Percentiles rank a stretch among this genome's conserved stretches.
These are phyloP conservation scores for Auricularia cornea DNA, from an alignment of 768 basidiomycete genomes.

Conservation along the genomic window DNA sequence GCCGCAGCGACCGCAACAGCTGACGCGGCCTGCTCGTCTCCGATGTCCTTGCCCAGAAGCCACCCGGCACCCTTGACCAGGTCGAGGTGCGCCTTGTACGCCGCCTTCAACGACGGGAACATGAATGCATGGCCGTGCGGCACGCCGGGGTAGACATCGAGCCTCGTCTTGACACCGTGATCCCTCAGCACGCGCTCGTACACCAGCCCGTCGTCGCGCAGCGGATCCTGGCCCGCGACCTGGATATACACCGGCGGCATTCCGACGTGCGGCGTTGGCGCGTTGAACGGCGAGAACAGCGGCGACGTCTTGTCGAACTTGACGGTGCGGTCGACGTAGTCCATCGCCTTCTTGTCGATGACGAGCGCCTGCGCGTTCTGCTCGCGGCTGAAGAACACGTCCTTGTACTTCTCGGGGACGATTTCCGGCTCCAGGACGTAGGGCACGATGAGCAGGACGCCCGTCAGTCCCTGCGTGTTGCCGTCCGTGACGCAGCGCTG, in stretches of 20 bases:
- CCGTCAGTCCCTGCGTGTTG: conserved; percentile 14
- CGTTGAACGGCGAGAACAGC: conserved; percentile 12
- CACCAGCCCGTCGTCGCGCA: conserved; percentile 22
- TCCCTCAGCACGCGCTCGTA: conserved; percentile 19
- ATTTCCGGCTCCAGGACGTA: conserved; percentile 12
- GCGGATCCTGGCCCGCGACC: conserved; percentile 16
- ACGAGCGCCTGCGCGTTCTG: conserved; percentile 14
- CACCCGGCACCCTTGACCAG: conserved; percentile 13
- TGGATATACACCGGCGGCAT: conserved; percentile 19
- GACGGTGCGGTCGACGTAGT: not conserved
- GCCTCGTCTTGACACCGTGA: conserved; percentile 14
- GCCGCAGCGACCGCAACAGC: too few relatives aligned
- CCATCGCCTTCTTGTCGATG: conserved; percentile 3
- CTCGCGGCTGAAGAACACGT: conserved; percentile 15
- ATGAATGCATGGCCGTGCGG: conserved; percentile 14
- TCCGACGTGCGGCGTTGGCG: conserved; percentile 10
- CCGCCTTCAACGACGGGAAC: conserved; percentile 9
- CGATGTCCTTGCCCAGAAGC: conserved; percentile 9
- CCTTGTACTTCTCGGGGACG: conserved; percentile 15
- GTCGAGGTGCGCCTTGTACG: conserved; percentile 11
- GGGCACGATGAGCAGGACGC: conserved; percentile 17
- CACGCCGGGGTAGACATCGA: conserved; percentile 20
- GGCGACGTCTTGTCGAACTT: conserved; percentile 6
- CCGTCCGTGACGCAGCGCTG: too few relatives aligned
- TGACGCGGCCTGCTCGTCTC: too few relatives aligned